Evolutionary conservation across 257 asterid genomes (phyloP).

Genomic region (Ballota nigra): DNA sequence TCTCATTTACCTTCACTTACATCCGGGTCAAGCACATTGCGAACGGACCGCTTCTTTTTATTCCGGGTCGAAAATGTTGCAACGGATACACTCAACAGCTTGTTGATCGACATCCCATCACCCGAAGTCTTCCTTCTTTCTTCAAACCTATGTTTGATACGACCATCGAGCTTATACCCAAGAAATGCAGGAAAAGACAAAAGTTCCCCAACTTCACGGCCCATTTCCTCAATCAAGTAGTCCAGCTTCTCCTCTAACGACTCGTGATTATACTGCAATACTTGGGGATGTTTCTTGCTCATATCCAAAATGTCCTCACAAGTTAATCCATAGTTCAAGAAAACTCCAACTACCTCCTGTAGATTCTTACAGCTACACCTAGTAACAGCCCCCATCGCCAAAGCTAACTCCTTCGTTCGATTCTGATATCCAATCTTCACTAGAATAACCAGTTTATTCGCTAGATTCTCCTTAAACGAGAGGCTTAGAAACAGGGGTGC

Average conservation of each 20-base stretch:
- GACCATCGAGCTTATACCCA: constrained; percentile 79
- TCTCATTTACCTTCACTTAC: constrained; percentile 28
- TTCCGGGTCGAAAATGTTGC: constrained; percentile 59
- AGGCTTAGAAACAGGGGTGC: constrained; percentile 81
- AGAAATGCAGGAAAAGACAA: constrained; percentile 88
- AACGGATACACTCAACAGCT: constrained; percentile 72
- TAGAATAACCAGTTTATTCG: constrained; percentile 60
- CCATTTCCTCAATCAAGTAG: constrained; percentile 83
- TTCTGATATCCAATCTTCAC: constrained; percentile 68
- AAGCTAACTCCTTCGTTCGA: constrained; percentile 63
- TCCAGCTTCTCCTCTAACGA: constrained; percentile 79
- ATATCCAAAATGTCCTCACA: constrained; percentile 74
- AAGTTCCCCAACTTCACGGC: constrained; percentile 79
- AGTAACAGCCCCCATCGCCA: constrained; percentile 92
- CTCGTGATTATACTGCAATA: constrained; percentile 71
- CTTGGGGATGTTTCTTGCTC: constrained; percentile 89
- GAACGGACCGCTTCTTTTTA: constrained; percentile 28
- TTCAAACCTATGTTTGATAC: constrained; percentile 83
- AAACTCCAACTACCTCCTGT: constrained; percentile 67
- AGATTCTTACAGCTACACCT: constrained; percentile 86
- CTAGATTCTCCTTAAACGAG: constrained; percentile 70
- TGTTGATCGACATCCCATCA: constrained; percentile 81
- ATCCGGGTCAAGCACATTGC: constrained; percentile 10
- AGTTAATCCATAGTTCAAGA: constrained; percentile 65
- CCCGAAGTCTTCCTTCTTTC: constrained; percentile 54